Evolutionary conservation across 345 rosid genomes (phyloP), one percentile per base, ranked within the genome.

Genomic region (Acer yangbiense): DNA sequence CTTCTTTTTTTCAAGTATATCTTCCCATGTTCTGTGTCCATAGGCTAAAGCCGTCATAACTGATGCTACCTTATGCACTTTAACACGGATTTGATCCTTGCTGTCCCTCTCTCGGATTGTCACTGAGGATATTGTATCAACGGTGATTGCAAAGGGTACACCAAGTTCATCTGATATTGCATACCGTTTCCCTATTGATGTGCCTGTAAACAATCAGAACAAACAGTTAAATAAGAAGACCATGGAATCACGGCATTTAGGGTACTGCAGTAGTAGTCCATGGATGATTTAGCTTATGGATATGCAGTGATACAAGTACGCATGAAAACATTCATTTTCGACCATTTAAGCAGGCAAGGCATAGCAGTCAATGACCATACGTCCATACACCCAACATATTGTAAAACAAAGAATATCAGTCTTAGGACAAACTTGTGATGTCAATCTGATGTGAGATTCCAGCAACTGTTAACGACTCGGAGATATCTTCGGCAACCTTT

Each of bases 141-240:
- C 97, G 2, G 98, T 94, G 71, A 96, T 83, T 9, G 99, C 98
- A 79, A 96, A 96, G 3, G 99, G 99, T 54, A 94, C 99, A 14
- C 99, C 99, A 1, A 92, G 88, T 79, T 94, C 99, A 79, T 96
- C 95, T 0, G 95, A 91, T 83, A 97, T 94, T 2, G 99, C 99
- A 29, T 96, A 96, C 60, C 97, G 84, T 81, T 96, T 96, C 66
- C 98, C 99, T 16, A 96, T 94, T 18, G 99, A 92, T 52, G 97
- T 92, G 60, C 98, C 98, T 93, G 85, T 44, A 78, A 55, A 74
- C 39, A 78, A 29, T 20, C 61, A 62, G 6, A 9, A 39, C n/a
- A 21, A 21, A 7, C 18, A 7, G n/a, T 46, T 57, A 17, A 8
- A 69, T 35, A 5, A 66, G 13, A 50, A 25, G 46, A 6, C 0